Evolutionary conservation across 176 grass and related monocot species (phyloP), one percentile per base, ranked within the genome.

Genomic region (Themeda triandra): DNA sequence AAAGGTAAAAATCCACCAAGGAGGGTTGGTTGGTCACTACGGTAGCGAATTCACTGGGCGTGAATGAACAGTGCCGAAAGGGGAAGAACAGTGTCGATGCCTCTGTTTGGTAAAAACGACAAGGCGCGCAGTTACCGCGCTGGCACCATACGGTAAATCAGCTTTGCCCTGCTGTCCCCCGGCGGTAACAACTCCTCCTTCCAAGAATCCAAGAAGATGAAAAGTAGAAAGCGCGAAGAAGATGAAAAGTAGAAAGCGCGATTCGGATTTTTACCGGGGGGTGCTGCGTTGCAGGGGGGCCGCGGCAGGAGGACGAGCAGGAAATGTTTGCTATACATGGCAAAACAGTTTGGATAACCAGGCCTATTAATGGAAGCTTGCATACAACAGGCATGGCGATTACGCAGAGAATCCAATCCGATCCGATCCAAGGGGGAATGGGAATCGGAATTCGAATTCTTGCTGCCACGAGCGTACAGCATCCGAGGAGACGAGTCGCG

Each of bases 291-390:
- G n/a, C n/a, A n/a, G n/a, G n/a, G n/a, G n/a, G 15, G 45, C 12
- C 3, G 44, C 45, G 4, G 45, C 45, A 4, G 5, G 13, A 71
- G 76, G 64, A 53, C 70, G 82, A 62, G 66, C 80, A 74, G 83
- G 69, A 63, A 39, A 29, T 63, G 63, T 75, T 70, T 87, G 71
- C 86, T 76, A 87, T 81, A 78, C 85, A 83, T 76, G 86, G 92
- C 67, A 83, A 87, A 92, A 80, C 84, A 69, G 73, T 87, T 82
- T 72, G 89, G 90, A 92, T 90, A 87, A 89, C 24, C 85, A 46
- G 75, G 74, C 71, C 87, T 84, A 30, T 83, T 71, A 87, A 63
- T 51, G 76, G 90, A 68, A 89, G 83, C 44, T 53, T 4, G 51
- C 79, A 25, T 39, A 30, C 21, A 78, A 12, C 56, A 69, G 59